phyloP scores from a whole-genome alignment of 2,329 filamentous ascomycete species.

The Colletotrichum melonis region DNA sequence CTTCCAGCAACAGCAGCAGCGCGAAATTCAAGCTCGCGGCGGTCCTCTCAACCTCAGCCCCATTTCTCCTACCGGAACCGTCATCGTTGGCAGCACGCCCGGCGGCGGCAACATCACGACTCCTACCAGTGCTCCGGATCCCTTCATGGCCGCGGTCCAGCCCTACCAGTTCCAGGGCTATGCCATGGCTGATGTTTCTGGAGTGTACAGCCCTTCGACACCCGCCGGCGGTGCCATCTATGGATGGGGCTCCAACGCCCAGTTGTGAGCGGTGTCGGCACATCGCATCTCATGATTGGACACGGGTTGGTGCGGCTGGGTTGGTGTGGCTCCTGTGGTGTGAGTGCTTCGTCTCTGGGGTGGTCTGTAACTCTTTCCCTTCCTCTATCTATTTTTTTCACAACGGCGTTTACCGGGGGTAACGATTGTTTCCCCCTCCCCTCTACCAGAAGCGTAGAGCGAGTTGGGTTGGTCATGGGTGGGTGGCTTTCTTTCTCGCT shows the following conservation, averaged over 20 bases:
- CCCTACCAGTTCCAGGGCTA: conserved; percentile 21
- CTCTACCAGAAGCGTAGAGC: neutral
- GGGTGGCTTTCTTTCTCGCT: neutral
- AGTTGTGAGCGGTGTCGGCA: neutral
- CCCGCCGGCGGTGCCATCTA: conserved; percentile 15
- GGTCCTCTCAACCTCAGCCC: neutral
- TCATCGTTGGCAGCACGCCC: neutral
- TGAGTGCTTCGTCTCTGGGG: neutral
- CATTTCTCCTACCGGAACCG: neutral
- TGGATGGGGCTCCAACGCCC: conserved; percentile 20
- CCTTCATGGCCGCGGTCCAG: neutral
- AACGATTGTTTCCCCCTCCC: neutral
- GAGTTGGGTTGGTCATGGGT: too few species aligned
- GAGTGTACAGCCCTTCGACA: conserved; percentile 20
- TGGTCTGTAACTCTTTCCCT: neutral
- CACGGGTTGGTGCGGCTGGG: neutral
- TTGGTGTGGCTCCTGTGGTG: neutral
- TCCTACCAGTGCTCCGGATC: neutral
- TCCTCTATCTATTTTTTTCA: neutral
- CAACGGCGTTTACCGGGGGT: neutral
- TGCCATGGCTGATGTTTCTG: conserved; percentile 26
- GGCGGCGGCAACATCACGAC: neutral
- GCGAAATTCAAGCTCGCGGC: neutral
- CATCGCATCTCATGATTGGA: neutral
- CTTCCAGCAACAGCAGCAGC: neutral